A percentile compares a stretch with the other conserved stretches of the same genome.
These are phyloP conservation scores for Colletotrichum zoysiae DNA, from an alignment of 2,329 filamentous ascomycete genomes.

Conservation along the genomic window DNA sequence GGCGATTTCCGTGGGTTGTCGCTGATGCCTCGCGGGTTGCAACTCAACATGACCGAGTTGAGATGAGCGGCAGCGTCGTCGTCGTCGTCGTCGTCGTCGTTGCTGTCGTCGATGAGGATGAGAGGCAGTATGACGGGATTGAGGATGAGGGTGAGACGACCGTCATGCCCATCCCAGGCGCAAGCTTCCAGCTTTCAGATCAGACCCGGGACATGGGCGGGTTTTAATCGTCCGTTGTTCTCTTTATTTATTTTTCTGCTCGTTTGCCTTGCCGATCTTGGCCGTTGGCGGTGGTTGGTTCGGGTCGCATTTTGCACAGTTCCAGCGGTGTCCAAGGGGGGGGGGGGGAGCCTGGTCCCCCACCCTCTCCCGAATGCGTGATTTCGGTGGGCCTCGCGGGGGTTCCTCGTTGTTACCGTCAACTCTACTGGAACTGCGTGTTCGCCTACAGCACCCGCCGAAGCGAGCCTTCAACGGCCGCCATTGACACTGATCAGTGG, in stretches of 20 bases:
- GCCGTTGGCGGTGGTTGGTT: constrained; percentile 33
- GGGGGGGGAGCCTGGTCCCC: too few relatives aligned
- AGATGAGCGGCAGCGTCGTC: not conserved
- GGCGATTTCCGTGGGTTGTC: constrained; percentile 25
- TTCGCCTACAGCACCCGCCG: constrained; percentile 12
- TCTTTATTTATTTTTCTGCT: not conserved
- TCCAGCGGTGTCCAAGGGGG: constrained; percentile 16
- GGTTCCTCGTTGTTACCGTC: not conserved
- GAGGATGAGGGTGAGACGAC: constrained; percentile 10
- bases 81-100: too few relatives aligned
- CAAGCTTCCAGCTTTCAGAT: not conserved
- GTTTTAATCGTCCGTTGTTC: constrained; percentile 19
- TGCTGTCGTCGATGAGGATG: constrained; percentile 10
- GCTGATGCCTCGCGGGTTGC: constrained; percentile 18
- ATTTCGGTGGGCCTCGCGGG: constrained; percentile 34
- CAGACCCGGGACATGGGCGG: constrained; percentile 6
- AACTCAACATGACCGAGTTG: constrained; percentile 33
- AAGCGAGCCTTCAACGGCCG: constrained; percentile 17
- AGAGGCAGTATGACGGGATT: not conserved
- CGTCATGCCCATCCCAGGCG: constrained; percentile 13
- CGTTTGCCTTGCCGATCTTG: constrained; percentile 30
- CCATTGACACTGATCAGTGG: constrained; percentile 24
- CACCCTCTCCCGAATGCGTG: constrained; percentile 26
- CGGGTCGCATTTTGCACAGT: constrained; percentile 5
- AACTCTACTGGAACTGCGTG: not conserved